Evolutionary conservation across 371 early-diverging fungal species (phyloP).

Genomic region (Mucor plumbeus): DNA sequence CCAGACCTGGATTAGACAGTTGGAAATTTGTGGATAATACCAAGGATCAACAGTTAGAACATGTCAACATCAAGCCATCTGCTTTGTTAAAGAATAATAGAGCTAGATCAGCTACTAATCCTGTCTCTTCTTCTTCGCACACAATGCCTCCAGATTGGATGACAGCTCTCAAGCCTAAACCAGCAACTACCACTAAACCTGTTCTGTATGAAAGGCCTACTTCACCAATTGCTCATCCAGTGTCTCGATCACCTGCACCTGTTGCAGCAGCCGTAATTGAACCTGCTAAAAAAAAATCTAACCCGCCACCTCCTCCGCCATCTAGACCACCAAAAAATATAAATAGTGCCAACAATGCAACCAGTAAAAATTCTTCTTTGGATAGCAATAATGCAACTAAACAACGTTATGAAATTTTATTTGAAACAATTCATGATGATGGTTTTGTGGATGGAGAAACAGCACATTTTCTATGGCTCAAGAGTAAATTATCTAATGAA

Average conservation of each 20-base stretch:
- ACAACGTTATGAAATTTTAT: slow-evolving; percentile 44
- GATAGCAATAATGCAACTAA: background rate
- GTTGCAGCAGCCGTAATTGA: background rate
- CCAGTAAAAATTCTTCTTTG: too few relatives aligned
- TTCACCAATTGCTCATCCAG: background rate
- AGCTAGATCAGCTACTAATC: slow-evolving; percentile 31
- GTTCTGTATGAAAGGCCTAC: background rate
- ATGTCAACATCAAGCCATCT: slow-evolving; percentile 30
- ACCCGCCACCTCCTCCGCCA: slow-evolving; percentile 48
- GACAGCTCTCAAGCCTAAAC: background rate
- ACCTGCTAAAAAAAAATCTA: slow-evolving; percentile 22
- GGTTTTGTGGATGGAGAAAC: slow-evolving; percentile 49
- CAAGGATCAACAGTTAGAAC: background rate
- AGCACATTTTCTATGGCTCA: slow-evolving; percentile 37
- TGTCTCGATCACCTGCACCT: background rate
- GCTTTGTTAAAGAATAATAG: slow-evolving; percentile 17
- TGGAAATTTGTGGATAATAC: slow-evolving; percentile 10
- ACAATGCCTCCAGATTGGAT: background rate
- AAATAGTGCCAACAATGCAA: too few relatives aligned
- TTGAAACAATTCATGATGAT: slow-evolving; percentile 44
- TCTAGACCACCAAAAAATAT: slow-evolving; percentile 28
- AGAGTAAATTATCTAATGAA: slow-evolving; percentile 40
- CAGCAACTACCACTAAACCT: background rate
- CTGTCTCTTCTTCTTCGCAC: slow-evolving; percentile 1
- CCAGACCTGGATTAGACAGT: slow-evolving; percentile 13